Evolutionary conservation across 1,284 basidiomycete genomes (phyloP), one percentile per base, ranked within the genome.

Genomic region (Malassezia caprae): DNA sequence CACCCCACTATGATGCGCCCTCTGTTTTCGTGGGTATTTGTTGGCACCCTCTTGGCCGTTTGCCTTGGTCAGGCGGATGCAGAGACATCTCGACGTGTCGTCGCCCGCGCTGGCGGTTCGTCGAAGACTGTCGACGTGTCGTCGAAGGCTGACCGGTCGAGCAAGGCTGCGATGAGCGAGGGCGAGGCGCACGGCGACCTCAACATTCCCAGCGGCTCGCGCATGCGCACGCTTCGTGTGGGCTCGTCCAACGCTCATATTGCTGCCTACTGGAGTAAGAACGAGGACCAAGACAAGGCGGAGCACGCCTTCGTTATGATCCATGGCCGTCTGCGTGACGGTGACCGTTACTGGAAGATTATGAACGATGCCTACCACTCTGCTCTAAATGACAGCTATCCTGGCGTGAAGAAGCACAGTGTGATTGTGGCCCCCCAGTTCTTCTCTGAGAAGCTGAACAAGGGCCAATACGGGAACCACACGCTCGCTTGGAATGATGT

Each of bases 231-330:
- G 4, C 39, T 73, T 23, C 13, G 42, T 21, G 63, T 73, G 13
- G 64, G 61, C 15, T 21, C n/a, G 7, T 7, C 39, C 0, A 48
- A 51, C 11, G 46, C 66, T 30, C 17, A 58, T 11, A 51, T 72
- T 8, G 62, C 64, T 0, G 56, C 51, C 2, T 73, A 67, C 56
- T 70, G 64, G 64, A 59, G 63, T 10, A 40, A 42, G 2, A 26
- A 35, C 0, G 58, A 61, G 2, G 35, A 59, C 15, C 60, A 69
- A 46, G 2, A 19, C 1, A 40, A 48, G n/a, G 64, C 60, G 1
- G 53, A 56, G 32, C 63, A 68, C 30, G 71, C 69, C 8, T 71
- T 62, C 31, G 52, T 73, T 48, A 71, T 72, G 67, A 67, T 73
- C 53, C 72, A 73, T 51, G 72, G 69, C 10, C 55, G 63, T 17